Evolutionary conservation across 768 basidiomycete genomes (phyloP), one percentile per base, ranked within the genome.

Genomic region (Tremella fuciformis): DNA sequence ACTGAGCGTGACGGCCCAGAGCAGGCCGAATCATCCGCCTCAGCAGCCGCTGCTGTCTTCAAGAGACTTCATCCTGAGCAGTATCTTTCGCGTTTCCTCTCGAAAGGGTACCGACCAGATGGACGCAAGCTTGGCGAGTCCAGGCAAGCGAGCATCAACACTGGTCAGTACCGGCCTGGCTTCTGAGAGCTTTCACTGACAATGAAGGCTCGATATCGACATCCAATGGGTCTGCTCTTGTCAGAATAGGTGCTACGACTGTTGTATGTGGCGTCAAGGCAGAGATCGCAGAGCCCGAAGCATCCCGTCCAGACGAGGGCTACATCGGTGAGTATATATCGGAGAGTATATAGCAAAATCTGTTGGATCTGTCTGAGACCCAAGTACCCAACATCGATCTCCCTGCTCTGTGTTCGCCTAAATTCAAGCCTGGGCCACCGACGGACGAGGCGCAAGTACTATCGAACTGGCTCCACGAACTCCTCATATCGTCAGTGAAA

Each of bases 221-320:
- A 0, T 92, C 96, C 0, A 83, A 92, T 62, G 92, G 93, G 0
- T 96, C 92, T 3, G 86, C 93, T 0, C 85, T 99, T 40, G 89
- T 97, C 3, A 81, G 91, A 24, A 74, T 97, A 59, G 96, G 96
- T 18, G 83, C 89, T 48, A 96, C 94, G n/a, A 97, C 91, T 0
- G 81, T 98, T 38, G 89, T 97, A 0, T 97, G 93, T 69, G 96
- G 96, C 0, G 84, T 99, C 64, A 97, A 96, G 73, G 92, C 91
- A 13, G 93, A 98, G 77, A 87, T 94, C 40, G 87, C 91, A 24
- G 89, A 91, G 68, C 94, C 94, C 3, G 88, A 89, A 65, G 73
- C 94, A 16, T 86, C 91, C 62, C 77, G 77, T 1, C 88, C 87
- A 0, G 79, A 82, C 15, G 81, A 85, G 25, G 94, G 94, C 0